Conservation (phyloP, 2,329 filamentous ascomycete genomes). For the Neofusicoccum laricinum region DNA sequence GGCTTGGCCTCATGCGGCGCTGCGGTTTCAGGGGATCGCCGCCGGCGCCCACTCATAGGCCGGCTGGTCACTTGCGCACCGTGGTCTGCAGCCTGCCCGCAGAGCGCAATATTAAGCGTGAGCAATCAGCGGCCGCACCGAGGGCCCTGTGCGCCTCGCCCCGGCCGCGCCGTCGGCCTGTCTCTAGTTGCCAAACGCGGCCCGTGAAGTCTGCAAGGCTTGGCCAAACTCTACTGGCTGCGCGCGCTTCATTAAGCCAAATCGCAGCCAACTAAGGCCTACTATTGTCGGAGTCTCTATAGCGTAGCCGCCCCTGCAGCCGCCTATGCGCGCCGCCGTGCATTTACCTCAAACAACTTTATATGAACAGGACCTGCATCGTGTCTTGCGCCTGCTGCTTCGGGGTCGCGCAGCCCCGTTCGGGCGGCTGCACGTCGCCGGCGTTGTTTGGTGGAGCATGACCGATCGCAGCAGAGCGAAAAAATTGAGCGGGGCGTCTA, state of each 20-base stretch:
- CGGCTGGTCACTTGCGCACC: neutral
- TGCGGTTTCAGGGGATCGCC: slow-evolving; percentile 2
- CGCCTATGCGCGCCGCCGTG: neutral
- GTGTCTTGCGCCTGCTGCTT: neutral
- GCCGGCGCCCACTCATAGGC: slow-evolving; percentile 3
- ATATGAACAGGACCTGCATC: slow-evolving; percentile 8
- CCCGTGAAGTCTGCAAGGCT: slow-evolving; percentile 1
- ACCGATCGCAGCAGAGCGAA: neutral
- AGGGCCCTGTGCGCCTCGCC: neutral
- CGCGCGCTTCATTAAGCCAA: too few relatives aligned
- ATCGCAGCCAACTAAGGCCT: too few relatives aligned
- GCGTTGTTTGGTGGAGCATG: neutral
- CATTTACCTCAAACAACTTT: neutral
- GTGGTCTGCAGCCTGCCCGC: neutral
- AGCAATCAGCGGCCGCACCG: neutral
- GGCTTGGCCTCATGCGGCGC: neutral
- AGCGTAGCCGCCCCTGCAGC: neutral
- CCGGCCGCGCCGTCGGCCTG: neutral
- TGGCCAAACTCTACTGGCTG: slow-evolving; percentile 9
- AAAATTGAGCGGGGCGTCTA: neutral
- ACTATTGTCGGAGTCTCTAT: too few relatives aligned
- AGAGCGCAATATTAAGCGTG: neutral
- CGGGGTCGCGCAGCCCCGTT: neutral
- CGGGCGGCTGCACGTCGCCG: neutral
- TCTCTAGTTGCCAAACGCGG: neutral